Conservation (phyloP, 306 rosid genomes). For the Prunus kanzakura region DNA sequence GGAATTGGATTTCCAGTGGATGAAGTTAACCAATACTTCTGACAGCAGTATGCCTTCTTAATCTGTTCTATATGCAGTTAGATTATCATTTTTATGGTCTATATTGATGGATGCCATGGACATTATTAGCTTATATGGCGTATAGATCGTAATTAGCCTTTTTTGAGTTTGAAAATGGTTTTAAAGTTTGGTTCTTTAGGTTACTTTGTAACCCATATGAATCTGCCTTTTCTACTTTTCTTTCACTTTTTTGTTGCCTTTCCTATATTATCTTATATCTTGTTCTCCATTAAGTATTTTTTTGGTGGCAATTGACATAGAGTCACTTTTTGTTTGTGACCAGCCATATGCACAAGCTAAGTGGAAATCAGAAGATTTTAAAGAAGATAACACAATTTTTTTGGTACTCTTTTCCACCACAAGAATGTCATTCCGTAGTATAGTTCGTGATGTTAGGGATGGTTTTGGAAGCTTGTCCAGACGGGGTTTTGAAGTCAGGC, state of each 20-base stretch:
- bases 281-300: not conserved
- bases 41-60: not conserved
- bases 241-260: not conserved
- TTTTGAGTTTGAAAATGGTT: not conserved
- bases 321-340: conserved; percentile 13
- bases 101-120: not conserved
- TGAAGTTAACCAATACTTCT: not conserved
- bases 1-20: not conserved
- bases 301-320: conserved; percentile 23
- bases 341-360: conserved; percentile 35
- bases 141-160: not conserved
- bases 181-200: conserved; percentile 12
- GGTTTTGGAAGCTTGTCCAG: conserved; percentile 86
- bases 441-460: conserved; percentile 86
- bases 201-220: conserved; percentile 15
- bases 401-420: conserved; percentile 16
- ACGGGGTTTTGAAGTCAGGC: conserved; percentile 73
- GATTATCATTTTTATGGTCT: not conserved
- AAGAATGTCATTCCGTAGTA: conserved; percentile 87
- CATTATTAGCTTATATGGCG: not conserved
- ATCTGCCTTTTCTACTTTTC: conserved; percentile 17
- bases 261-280: not conserved
- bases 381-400: conserved; percentile 21
- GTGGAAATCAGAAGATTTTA: conserved; percentile 27
- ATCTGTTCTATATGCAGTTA: not conserved